These are phyloP conservation scores for Zygoascus bituminiphila DNA, from an alignment of 805 yeast species.

Conservation along the genomic window DNA sequence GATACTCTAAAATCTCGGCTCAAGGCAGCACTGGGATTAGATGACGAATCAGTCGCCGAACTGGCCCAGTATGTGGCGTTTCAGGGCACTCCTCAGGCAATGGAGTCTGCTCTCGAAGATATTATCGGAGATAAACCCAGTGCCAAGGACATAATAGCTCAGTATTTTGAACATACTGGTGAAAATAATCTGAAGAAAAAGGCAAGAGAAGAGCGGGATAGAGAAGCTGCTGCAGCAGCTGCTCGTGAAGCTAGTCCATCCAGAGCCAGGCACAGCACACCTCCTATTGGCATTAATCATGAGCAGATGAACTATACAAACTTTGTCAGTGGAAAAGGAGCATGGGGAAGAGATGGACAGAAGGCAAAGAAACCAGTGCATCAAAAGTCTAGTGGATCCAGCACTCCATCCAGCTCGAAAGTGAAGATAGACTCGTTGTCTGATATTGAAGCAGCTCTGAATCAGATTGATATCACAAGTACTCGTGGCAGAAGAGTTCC, in stretches of 20 bases:
- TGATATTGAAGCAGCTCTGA: constrained; percentile 57
- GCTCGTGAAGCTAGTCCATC: constrained; percentile 1
- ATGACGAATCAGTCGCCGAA: constrained; percentile 1
- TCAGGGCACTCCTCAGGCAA: constrained; percentile 2
- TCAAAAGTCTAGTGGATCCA: not conserved
- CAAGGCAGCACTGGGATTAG: not conserved
- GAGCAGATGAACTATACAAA: not conserved
- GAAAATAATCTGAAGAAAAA: not conserved
- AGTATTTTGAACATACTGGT: not conserved
- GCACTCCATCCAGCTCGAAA: constrained; percentile 20
- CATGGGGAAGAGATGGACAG: constrained; percentile 2
- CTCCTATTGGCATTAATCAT: constrained; percentile 10
- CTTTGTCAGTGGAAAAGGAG: constrained; percentile 5
- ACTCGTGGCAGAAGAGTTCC: constrained; percentile 27
- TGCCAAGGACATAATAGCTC: not conserved
- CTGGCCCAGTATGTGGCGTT: constrained; percentile 1
- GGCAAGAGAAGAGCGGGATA: not conserved
- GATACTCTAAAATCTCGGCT: not conserved
- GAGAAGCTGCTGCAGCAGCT: not conserved
- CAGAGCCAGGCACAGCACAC: not conserved
- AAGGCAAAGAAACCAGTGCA: constrained; percentile 2
- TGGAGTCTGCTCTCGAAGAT: not conserved
- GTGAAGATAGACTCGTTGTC: constrained; percentile 43
- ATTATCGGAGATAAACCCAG: not conserved
- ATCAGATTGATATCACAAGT: constrained; percentile 40